Evolutionary conservation across 345 rosid genomes (phyloP).

Genomic region (Xanthoceras sorbifolium): DNA sequence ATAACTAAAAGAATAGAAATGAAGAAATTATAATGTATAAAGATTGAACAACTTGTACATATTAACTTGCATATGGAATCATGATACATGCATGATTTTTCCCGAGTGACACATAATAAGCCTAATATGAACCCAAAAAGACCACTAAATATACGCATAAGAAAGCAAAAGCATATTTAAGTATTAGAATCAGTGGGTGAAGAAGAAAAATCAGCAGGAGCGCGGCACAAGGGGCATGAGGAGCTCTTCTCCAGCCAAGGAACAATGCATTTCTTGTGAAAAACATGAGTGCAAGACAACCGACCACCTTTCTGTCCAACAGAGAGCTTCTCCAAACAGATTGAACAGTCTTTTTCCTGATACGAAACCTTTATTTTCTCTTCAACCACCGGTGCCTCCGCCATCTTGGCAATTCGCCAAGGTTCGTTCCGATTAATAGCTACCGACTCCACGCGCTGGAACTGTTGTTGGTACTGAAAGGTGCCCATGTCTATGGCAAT

Average conservation of each 20-base stretch:
- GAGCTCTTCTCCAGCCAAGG: background rate
- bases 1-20: background rate
- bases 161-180: no score
- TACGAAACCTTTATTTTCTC: background rate
- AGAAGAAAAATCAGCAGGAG: background rate
- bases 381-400: background rate
- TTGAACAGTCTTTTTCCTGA: background rate
- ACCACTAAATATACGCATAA: no score
- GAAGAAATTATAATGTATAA: background rate
- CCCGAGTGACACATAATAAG: no score
- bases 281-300: background rate
- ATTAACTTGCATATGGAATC: no score
- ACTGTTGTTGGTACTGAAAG: background rate
- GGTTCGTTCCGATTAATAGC: no score
- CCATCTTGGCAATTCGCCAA: no score
- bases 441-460: background rate
- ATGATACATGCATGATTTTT: no score
- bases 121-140: no score
- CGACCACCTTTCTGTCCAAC: constrained; percentile 1
- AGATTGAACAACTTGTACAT: no score
- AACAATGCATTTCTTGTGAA: background rate
- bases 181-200: no score
- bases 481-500: background rate
- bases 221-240: constrained; percentile 4
- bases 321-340: background rate